Evolutionary conservation across 805 yeast genomes (phyloP).

Genomic region (Candida succiphila): DNA sequence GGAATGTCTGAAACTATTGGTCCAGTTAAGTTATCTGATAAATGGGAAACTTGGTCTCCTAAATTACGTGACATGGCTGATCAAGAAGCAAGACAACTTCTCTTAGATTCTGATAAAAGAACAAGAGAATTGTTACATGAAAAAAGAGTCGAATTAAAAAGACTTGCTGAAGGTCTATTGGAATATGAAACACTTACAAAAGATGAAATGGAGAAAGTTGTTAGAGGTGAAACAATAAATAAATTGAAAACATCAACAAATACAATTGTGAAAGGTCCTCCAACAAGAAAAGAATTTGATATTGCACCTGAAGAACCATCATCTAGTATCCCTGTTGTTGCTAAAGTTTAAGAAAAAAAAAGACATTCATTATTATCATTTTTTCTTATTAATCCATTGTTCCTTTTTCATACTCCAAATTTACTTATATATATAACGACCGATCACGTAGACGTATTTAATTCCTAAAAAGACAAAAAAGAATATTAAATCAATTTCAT

Average conservation of each 20-base stretch:
- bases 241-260: constrained; percentile 65
- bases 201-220: constrained; percentile 82
- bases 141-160: constrained; percentile 59
- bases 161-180: constrained; percentile 86
- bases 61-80: constrained; percentile 85
- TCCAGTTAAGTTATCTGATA: constrained; percentile 80
- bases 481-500: too few species aligned
- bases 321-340: constrained; percentile 6
- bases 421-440: too few species aligned
- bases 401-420: background rate
- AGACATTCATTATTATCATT: too few species aligned
- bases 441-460: too few species aligned
- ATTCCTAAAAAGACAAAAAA: too few species aligned
- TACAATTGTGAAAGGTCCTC: constrained; percentile 50
- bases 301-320: constrained; percentile 21
- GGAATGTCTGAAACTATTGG: constrained; percentile 96
- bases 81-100: constrained; percentile 71
- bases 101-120: constrained; percentile 70
- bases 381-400: background rate
- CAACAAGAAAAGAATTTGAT: constrained; percentile 22
- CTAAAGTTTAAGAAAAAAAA: constrained; percentile 7
- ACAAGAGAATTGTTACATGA: constrained; percentile 59
- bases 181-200: constrained; percentile 92
- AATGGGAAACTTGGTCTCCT: constrained; percentile 94
- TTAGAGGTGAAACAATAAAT: constrained; percentile 65